A percentile compares a stretch with the other conserved stretches of the same genome.
Conservation (phyloP, 176 grass and related monocot species). For the Eleusine coracana region DNA sequence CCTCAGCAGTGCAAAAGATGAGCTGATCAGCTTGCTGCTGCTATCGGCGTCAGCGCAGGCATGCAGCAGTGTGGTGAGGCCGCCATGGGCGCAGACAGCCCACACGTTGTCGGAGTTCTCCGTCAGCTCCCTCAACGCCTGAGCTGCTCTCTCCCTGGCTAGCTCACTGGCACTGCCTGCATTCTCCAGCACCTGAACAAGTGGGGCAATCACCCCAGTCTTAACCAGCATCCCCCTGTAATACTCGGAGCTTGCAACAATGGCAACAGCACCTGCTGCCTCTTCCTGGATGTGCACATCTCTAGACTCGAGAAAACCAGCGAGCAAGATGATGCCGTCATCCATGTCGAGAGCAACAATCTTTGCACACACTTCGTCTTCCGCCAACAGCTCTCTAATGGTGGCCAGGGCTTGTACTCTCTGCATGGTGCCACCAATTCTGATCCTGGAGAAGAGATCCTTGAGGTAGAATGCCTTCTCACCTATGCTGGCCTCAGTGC, state of each 20-base stretch:
- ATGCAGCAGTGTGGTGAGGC: slow-evolving; percentile 66
- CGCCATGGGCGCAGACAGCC: slow-evolving; percentile 88
- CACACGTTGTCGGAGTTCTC: slow-evolving; percentile 95
- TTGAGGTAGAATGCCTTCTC: slow-evolving; percentile 78
- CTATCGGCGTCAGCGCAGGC: slow-evolving; percentile 38
- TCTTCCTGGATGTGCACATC: slow-evolving; percentile 60
- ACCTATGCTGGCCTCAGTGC: slow-evolving; percentile 45
- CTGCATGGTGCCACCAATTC: slow-evolving; percentile 53
- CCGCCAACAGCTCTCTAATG: slow-evolving; percentile 67
- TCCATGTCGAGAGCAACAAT: slow-evolving; percentile 60
- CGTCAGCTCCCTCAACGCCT: slow-evolving; percentile 68
- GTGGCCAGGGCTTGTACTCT: slow-evolving; percentile 53
- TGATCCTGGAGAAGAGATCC: slow-evolving; percentile 81
- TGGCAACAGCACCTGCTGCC: slow-evolving; percentile 54
- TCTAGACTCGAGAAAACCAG: slow-evolving; percentile 60
- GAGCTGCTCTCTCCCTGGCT: slow-evolving; percentile 59
- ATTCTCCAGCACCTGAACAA: slow-evolving; percentile 69
- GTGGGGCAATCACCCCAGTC: slow-evolving; percentile 61
- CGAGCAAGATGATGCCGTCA: slow-evolving; percentile 65
- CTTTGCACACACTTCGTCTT: slow-evolving; percentile 59
- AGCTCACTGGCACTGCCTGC: slow-evolving; percentile 31
- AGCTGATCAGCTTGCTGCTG: slow-evolving; percentile 54
- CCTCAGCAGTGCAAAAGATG: slow-evolving; percentile 64
- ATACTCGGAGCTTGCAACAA: slow-evolving; percentile 48
- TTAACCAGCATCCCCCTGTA: slow-evolving; percentile 68